Base-by-base conservation (phyloP, 768 basidiomycete species). In the Termitomyces sp. region DNA sequence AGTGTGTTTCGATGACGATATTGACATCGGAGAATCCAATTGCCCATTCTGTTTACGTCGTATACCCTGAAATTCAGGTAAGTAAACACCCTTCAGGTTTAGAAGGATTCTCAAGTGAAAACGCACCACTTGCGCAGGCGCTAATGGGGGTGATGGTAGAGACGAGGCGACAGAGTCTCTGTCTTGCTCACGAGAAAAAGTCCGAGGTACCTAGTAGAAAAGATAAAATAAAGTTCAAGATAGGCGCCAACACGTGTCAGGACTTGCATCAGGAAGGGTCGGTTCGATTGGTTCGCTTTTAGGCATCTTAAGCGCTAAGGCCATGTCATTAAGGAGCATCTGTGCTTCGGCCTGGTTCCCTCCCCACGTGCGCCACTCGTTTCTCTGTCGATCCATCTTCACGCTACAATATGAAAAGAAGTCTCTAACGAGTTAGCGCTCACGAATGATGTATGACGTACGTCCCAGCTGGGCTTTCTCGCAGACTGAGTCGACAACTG, bases 201-300 rank as follows among this genome's bases (percentile, higher is more conserved):
- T 33, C 5, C 5, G 18, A 51, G 50, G 41, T 15, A 25, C 32
- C 54, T 58, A 29, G 50, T 10, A 40, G 23, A 52, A 41, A 23
- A 49, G 31, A 46, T n/a, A 25, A 35, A 40, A 9, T 1, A 18
- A 23, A 48, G 33, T 25, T 48, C 36, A 48, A 33, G 2, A 27
- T 53, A 16, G 47, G 23, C 18, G 16, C 44, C 27, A 20, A 29
- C 40, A 56, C 44, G 41, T 53, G 50, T 36, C 53, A 52, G 31
- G 44, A 63, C 62, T 61, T 61, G 44, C 62, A 40, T 61, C 32
- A 51, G 56, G 25, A 23, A 61, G 38, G 6, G 42, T 36, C 6
- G 55, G 47, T 27, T 61, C 60, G 13, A 56, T 38, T 31, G 60
- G 56, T 50, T 64, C 63, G 32, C 9, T 47, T 54, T 64, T 64